Conservation (phyloP, 306 rosid species). For the Cucurbita maxima region DNA sequence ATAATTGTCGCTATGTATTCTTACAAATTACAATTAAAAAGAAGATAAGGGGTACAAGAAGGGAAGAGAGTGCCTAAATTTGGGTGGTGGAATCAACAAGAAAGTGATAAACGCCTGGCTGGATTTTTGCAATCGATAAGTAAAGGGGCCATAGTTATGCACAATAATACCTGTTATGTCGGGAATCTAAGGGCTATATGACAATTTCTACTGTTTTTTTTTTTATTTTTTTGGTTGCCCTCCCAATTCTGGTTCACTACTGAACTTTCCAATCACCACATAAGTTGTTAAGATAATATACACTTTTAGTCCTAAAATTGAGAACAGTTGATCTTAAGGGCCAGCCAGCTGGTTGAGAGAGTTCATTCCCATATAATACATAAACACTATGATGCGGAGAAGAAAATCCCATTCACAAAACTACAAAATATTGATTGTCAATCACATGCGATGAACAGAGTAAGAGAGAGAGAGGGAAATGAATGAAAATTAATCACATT, state of each 20-base stretch:
- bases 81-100: background rate
- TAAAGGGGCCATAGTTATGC: slow-evolving; percentile 14
- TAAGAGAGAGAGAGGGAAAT: background rate
- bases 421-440: slow-evolving; percentile 37
- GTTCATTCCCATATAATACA: slow-evolving; percentile 14
- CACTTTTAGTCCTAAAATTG: too few species aligned
- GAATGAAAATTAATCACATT: slow-evolving; percentile 19
- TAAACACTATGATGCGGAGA: slow-evolving; percentile 5
- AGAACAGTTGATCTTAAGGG: background rate
- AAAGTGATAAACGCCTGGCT: too few species aligned
- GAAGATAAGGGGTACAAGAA: background rate
- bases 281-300: too few species aligned
- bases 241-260: slow-evolving; percentile 6
- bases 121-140: background rate
- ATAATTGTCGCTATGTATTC: background rate
- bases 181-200: slow-evolving; percentile 45
- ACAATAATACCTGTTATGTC: slow-evolving; percentile 37
- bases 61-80: background rate
- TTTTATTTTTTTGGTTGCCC: slow-evolving; percentile 7
- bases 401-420: slow-evolving; percentile 32
- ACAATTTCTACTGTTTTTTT: slow-evolving; percentile 17
- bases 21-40: background rate
- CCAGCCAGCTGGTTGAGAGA: background rate
- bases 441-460: slow-evolving; percentile 26
- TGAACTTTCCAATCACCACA: background rate